Evolutionary conservation across 2,329 filamentous ascomycete species (phyloP).

Genomic region (Pseudogymnoascus destructans): DNA sequence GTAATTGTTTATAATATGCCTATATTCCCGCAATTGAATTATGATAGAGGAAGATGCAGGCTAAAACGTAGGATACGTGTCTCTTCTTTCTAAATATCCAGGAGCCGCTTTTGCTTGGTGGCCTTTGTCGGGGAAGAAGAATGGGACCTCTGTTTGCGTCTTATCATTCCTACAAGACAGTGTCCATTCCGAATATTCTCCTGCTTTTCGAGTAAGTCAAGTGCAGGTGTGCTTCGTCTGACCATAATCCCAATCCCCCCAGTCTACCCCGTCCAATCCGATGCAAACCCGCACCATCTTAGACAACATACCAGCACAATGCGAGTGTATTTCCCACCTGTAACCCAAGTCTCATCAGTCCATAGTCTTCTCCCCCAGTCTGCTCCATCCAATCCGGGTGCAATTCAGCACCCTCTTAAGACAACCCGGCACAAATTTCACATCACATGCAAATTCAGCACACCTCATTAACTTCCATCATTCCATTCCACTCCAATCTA

Average conservation of each 20-base stretch:
- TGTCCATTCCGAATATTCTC: not conserved
- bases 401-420: not conserved
- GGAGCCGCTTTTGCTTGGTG: not conserved
- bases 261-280: no score
- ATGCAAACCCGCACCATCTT: no score
- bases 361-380: not conserved
- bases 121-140: not conserved
- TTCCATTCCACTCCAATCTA: conserved; percentile 7
- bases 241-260: no score
- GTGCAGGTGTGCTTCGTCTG: not conserved
- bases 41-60: not conserved
- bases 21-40: not conserved
- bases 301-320: no score
- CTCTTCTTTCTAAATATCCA: not conserved
- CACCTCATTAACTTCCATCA: not conserved
- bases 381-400: not conserved
- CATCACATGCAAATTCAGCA: not conserved
- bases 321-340: not conserved
- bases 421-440: not conserved
- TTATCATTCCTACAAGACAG: not conserved
- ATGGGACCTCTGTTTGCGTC: not conserved
- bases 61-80: not conserved
- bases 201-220: not conserved
- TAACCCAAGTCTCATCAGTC: not conserved
- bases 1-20: not conserved